A percentile compares a stretch with the other conserved stretches of the same genome.
Evolutionary conservation across 169 alveolate species (phyloP).

Genomic region (Plasmodium falciparum): DNA sequence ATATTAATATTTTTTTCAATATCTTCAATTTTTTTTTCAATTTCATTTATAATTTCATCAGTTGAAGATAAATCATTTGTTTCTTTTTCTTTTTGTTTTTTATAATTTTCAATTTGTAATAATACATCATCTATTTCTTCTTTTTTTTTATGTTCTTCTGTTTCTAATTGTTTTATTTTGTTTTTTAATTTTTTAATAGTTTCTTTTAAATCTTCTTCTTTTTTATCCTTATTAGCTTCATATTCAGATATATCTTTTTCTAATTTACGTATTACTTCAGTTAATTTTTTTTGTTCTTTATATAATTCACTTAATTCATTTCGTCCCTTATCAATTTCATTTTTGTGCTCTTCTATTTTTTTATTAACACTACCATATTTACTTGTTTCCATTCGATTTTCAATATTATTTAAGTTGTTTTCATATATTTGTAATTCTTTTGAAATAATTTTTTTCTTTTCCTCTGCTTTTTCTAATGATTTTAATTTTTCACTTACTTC

Average conservation of each 20-base stretch:
- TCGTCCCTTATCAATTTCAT: conserved; percentile 73
- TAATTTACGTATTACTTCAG: conserved; percentile 78
- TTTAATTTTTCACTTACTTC: conserved; percentile 49
- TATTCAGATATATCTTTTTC: conserved; percentile 81
- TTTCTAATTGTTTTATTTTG: conserved; percentile 77
- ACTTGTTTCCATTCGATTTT: conserved; percentile 76
- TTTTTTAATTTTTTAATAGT: conserved; percentile 75
- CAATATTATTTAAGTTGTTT: conserved; percentile 75
- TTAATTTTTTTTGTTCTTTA: conserved; percentile 80
- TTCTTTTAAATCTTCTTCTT: conserved; percentile 79
- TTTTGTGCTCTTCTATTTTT: conserved; percentile 55
- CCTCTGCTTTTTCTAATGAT: conserved; percentile 76
- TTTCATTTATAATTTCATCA: conserved; percentile 70
- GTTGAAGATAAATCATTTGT: conserved; percentile 32
- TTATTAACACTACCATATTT: conserved; percentile 65
- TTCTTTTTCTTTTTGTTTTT: conserved; percentile 70
- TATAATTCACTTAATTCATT: conserved; percentile 72
- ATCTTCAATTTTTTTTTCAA: conserved; percentile 44
- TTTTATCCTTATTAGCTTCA: conserved; percentile 78
- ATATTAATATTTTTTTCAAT: conserved; percentile 59
- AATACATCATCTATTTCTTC: conserved; percentile 78
- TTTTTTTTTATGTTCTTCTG: conserved; percentile 78
- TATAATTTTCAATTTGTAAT: conserved; percentile 76
- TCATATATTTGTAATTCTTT: conserved; percentile 73
- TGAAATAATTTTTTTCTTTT: conserved; percentile 69